Evolutionary conservation across 2,329 filamentous ascomycete species (phyloP).

Genomic region (Diplocarpon rosae): DNA sequence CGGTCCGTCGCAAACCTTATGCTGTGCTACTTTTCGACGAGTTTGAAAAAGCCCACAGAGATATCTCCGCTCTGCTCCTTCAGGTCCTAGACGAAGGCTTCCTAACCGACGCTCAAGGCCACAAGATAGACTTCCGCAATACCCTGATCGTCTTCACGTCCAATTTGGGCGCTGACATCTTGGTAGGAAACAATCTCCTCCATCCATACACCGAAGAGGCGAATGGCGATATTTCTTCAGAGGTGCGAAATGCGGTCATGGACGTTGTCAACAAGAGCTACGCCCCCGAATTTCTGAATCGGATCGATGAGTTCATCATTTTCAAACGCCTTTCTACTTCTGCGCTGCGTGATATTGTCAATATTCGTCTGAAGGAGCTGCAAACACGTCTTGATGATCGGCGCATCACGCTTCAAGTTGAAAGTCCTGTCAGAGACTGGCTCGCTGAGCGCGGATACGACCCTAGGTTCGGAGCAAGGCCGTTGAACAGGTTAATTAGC

Average conservation of each 20-base stretch:
- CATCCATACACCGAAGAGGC: constrained; percentile 52
- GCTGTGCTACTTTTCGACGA: constrained; percentile 93
- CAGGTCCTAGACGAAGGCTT: constrained; percentile 96
- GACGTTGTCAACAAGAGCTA: constrained; percentile 67
- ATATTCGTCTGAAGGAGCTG: constrained; percentile 79
- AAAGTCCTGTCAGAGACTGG: constrained; percentile 68
- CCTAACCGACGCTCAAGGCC: constrained; percentile 87
- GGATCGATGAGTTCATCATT: constrained; percentile 93
- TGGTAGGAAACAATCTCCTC: constrained; percentile 62
- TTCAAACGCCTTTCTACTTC: constrained; percentile 75
- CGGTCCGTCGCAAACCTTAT: constrained; percentile 88
- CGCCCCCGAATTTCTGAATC: constrained; percentile 90
- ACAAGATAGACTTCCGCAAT: constrained; percentile 94
- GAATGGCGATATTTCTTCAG: constrained; percentile 59
- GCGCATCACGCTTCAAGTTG: constrained; percentile 65
- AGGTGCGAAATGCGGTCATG: constrained; percentile 73
- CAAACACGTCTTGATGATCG: constrained; percentile 75
- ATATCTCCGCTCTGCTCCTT: constrained; percentile 82
- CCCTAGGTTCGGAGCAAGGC: constrained; percentile 80
- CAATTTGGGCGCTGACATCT: constrained; percentile 85
- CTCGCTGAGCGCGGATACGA: constrained; percentile 85
- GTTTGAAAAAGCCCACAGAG: constrained; percentile 93
- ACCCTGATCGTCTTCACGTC: constrained; percentile 94
- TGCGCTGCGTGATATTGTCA: constrained; percentile 83
- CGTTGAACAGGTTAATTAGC: constrained; percentile 80